Evolutionary conservation across 2,329 filamentous ascomycete species (phyloP).

Genomic region (Hymenotorrendiella dingleyae): DNA sequence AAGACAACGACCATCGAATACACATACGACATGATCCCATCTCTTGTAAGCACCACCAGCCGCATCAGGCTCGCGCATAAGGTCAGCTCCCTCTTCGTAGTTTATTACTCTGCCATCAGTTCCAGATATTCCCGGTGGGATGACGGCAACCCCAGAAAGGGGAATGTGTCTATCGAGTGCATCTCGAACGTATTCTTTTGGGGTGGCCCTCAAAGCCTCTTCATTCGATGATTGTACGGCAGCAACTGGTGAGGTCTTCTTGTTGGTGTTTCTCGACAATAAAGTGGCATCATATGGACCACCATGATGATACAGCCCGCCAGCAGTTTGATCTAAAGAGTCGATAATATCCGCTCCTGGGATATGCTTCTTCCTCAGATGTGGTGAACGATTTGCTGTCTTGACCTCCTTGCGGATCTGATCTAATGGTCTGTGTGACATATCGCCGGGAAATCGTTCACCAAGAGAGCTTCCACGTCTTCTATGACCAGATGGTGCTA

Average conservation of each 20-base stretch:
- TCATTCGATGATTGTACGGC: conserved; percentile 68
- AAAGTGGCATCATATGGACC: conserved; percentile 85
- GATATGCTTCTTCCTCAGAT: conserved; percentile 59
- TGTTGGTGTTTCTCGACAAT: conserved; percentile 63
- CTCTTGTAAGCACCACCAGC: conserved; percentile 71
- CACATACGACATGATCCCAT: conserved; percentile 65
- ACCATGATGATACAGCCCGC: conserved; percentile 74
- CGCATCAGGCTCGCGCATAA: conserved; percentile 69
- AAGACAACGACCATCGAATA: neutral
- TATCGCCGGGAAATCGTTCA: conserved; percentile 58
- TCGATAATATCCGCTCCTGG: conserved; percentile 75
- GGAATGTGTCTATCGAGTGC: conserved; percentile 68
- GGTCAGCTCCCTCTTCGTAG: conserved; percentile 80
- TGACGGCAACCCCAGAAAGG: conserved; percentile 69
- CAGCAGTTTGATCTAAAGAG: conserved; percentile 59
- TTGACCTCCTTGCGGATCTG: conserved; percentile 57
- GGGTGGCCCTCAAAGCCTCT: conserved; percentile 76
- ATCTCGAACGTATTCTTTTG: conserved; percentile 69
- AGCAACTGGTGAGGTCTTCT: conserved; percentile 62
- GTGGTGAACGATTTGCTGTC: conserved; percentile 59
- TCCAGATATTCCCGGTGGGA: conserved; percentile 70
- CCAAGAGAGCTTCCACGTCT: conserved; percentile 45
- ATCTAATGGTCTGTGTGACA: conserved; percentile 61
- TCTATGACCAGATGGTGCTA: conserved; percentile 28
- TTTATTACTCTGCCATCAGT: conserved; percentile 62